Conservation (phyloP, 2,329 filamentous ascomycete genomes). For the Achaetomium macrosporum region DNA sequence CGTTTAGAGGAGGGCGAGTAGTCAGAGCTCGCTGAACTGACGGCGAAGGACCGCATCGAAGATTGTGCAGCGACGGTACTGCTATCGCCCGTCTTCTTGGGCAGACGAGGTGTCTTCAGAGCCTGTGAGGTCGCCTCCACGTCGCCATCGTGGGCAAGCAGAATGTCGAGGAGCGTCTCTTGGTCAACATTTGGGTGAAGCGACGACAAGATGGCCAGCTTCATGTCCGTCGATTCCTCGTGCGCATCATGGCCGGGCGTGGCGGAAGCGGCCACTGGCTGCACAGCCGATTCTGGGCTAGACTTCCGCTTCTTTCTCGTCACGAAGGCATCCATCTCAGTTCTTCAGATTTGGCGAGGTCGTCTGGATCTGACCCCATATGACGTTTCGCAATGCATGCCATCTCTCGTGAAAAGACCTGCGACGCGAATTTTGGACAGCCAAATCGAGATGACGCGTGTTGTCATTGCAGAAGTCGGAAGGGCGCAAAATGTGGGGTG, state of each 20-base stretch:
- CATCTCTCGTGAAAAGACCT: background rate
- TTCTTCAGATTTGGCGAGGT: background rate
- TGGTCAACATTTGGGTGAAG: constrained; percentile 61
- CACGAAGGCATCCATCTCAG: constrained; percentile 54
- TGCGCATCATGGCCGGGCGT: constrained; percentile 33
- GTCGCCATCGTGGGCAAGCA: constrained; percentile 72
- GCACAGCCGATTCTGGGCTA: constrained; percentile 15
- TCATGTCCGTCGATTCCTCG: constrained; percentile 82
- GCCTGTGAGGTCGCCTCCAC: constrained; percentile 59
- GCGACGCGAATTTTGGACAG: no score
- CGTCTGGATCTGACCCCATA: background rate
- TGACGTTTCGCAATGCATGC: background rate
- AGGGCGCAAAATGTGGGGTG: constrained; percentile 14
- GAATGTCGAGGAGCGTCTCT: constrained; percentile 66
- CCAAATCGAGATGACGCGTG: constrained; percentile 5
- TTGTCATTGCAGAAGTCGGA: background rate
- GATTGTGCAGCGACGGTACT: constrained; percentile 51
- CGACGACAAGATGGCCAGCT: constrained; percentile 77
- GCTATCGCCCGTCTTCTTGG: constrained; percentile 31
- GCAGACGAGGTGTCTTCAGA: constrained; percentile 36
- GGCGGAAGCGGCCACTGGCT: background rate
- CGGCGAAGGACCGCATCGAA: constrained; percentile 52
- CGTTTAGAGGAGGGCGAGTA: constrained; percentile 25
- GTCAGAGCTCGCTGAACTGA: constrained; percentile 15
- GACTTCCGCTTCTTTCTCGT: constrained; percentile 48